Evolutionary conservation across 345 rosid genomes (phyloP).

Genomic region (Moringa oleifera): DNA sequence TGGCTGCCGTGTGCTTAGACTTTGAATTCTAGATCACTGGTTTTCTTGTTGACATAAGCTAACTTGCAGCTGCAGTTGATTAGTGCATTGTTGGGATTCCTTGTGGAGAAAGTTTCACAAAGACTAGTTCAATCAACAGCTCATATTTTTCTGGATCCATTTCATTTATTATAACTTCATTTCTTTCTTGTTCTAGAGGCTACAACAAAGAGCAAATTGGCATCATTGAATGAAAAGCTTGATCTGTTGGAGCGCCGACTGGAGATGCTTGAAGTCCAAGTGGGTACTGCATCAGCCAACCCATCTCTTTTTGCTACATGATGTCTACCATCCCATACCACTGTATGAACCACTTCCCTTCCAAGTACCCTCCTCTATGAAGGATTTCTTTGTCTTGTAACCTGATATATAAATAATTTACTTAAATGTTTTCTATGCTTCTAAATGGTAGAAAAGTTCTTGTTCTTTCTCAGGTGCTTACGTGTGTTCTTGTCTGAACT

Average conservation of each 20-base stretch:
- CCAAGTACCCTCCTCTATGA: background rate
- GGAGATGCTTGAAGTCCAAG: slow-evolving; percentile 88
- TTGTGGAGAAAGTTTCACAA: background rate
- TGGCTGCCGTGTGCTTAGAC: no score
- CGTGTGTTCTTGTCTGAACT: background rate
- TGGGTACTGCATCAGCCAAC: slow-evolving; percentile 79
- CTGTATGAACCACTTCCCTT: background rate
- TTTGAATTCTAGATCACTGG: no score
- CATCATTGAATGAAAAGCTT: slow-evolving; percentile 78
- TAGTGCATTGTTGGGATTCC: no score
- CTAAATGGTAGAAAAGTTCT: background rate
- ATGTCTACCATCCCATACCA: slow-evolving; percentile 1
- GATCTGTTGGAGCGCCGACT: slow-evolving; percentile 84
- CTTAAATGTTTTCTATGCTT: background rate
- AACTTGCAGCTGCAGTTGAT: background rate
- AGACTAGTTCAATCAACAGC: background rate
- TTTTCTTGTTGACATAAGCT: background rate
- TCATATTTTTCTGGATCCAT: background rate
- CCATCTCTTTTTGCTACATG: slow-evolving; percentile 72
- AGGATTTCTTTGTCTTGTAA: background rate
- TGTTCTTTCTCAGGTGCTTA: background rate
- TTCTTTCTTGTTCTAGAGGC: slow-evolving; percentile 44
- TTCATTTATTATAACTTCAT: background rate
- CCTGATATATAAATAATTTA: background rate
- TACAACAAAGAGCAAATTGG: slow-evolving; percentile 84